A percentile compares a stretch with the other conserved stretches of the same genome.
phyloP scores from a whole-genome alignment of 352 stramenopile genomes.

The Phytophthora multivora region DNA sequence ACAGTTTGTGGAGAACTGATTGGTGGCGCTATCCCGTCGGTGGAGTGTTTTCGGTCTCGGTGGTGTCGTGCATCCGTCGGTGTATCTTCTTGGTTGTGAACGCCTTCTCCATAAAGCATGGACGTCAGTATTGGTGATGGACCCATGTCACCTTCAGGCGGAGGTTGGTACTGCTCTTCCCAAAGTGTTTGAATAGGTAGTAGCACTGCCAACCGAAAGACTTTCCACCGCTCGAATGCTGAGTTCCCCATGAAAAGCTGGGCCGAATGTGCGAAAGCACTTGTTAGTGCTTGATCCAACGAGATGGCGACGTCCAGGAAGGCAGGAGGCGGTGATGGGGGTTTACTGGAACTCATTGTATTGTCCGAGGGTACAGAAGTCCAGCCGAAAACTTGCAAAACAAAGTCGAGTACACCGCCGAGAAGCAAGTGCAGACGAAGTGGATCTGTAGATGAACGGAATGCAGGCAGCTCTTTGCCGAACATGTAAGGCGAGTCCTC shows the following conservation, averaged over 20 bases:
- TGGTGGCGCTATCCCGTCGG: conserved; percentile 9
- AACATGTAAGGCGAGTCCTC: conserved; percentile 85
- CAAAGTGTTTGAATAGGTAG: conserved; percentile 68
- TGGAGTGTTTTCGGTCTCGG: conserved; percentile 17
- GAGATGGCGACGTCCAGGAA: conserved; percentile 80
- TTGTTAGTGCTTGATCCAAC: conserved; percentile 73
- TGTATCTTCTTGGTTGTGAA: conserved; percentile 13
- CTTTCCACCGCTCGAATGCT: conserved; percentile 46
- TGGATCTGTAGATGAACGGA: conserved; percentile 54
- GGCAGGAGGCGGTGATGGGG: conserved; percentile 36
- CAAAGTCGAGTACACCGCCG: conserved; percentile 43
- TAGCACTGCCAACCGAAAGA: conserved; percentile 53
- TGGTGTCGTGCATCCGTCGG: conserved; percentile 19
- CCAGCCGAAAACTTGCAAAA: conserved; percentile 46
- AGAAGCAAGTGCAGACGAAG: conserved; percentile 64
- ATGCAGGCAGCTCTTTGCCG: conserved; percentile 73
- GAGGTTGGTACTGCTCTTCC: conserved; percentile 61
- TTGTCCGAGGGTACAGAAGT: conserved; percentile 2
- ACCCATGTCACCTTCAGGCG: conserved; percentile 5
- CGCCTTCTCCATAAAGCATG: conserved; percentile 24
- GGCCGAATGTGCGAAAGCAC: conserved; percentile 57
- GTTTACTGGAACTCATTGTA: conserved; percentile 1
- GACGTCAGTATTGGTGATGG: conserved; percentile 21
- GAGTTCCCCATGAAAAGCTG: conserved; percentile 53
- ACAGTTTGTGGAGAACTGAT: neutral